These are phyloP conservation scores for Esteya vermicola DNA, from an alignment of 2,329 filamentous ascomycete species.

Conservation along the genomic window DNA sequence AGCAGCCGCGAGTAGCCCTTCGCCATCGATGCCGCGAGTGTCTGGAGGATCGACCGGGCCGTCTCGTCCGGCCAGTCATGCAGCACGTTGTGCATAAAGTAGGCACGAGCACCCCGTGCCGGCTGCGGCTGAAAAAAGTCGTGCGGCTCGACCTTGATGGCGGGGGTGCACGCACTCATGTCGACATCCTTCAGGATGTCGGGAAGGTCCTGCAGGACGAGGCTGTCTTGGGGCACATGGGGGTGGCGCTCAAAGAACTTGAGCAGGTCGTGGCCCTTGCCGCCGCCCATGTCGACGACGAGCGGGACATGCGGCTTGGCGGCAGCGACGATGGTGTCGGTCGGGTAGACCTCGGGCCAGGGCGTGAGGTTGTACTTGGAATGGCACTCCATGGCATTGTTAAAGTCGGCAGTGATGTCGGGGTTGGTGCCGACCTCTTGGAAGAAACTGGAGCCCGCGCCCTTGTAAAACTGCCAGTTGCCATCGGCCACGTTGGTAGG, in stretches of 20 bases:
- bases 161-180: not conserved
- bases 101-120: slow-evolving; percentile 12
- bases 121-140: slow-evolving; percentile 19
- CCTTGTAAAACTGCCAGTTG: not conserved
- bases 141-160: not conserved
- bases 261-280: slow-evolving; percentile 1
- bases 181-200: slow-evolving; percentile 8
- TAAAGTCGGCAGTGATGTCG: not conserved
- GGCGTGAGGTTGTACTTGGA: not conserved
- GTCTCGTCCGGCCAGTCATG: slow-evolving; percentile 18
- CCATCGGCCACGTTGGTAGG: not conserved
- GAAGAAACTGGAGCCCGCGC: not conserved
- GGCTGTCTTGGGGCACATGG: slow-evolving; percentile 11
- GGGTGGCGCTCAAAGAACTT: not conserved
- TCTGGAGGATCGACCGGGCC: slow-evolving; percentile 17
- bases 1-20: slow-evolving; percentile 22
- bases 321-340: not conserved
- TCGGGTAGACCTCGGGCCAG: slow-evolving; percentile 1
- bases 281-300: slow-evolving; percentile 12
- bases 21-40: slow-evolving; percentile 17
- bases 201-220: slow-evolving; percentile 26
- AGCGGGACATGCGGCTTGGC: not conserved
- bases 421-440: not conserved
- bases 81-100: slow-evolving; percentile 1
- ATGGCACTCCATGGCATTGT: slow-evolving; percentile 1